Conservation (phyloP, 2,329 filamentous ascomycete species). For the Byssothecium circinans region DNA sequence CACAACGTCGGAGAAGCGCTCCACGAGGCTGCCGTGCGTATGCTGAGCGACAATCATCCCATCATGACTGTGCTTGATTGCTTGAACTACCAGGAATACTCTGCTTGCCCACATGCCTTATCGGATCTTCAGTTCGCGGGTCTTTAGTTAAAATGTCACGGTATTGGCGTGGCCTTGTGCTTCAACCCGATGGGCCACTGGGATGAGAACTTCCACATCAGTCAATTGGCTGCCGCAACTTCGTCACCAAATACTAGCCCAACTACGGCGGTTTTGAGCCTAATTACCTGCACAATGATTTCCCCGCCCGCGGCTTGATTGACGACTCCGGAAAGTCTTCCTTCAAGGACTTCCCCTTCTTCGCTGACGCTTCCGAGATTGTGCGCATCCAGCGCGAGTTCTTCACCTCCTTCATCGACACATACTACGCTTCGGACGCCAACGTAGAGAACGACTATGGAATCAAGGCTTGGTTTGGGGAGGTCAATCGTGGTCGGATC, state of each 20-base stretch:
- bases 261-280: slow-evolving; percentile 3
- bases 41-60: slow-evolving; percentile 6
- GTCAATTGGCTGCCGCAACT: slow-evolving; percentile 6
- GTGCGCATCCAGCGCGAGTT: neutral
- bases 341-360: slow-evolving; percentile 6
- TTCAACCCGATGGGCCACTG: slow-evolving; percentile 7
- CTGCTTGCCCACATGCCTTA: slow-evolving; percentile 1
- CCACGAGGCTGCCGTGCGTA: slow-evolving; percentile 9
- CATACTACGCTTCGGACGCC: slow-evolving; percentile 4
- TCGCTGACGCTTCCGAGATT: slow-evolving; percentile 2
- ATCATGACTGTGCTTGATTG: slow-evolving; percentile 6
- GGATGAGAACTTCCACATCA: slow-evolving; percentile 10
- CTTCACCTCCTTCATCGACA: slow-evolving; percentile 4
- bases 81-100: slow-evolving; percentile 5
- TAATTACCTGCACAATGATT: slow-evolving; percentile 6
- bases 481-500: slow-evolving; percentile 6
- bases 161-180: slow-evolving; percentile 3
- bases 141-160: neutral
- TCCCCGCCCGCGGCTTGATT: slow-evolving; percentile 3
- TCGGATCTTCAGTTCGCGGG: neutral
- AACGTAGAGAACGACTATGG: slow-evolving; percentile 1
- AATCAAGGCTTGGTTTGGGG: slow-evolving; percentile 4
- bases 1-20: slow-evolving; percentile 9
- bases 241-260: slow-evolving; percentile 5
- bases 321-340: neutral